phyloP scores from a whole-genome alignment of 495 filamentous ascomycete species.

The Chaetomium cochliodes region DNA sequence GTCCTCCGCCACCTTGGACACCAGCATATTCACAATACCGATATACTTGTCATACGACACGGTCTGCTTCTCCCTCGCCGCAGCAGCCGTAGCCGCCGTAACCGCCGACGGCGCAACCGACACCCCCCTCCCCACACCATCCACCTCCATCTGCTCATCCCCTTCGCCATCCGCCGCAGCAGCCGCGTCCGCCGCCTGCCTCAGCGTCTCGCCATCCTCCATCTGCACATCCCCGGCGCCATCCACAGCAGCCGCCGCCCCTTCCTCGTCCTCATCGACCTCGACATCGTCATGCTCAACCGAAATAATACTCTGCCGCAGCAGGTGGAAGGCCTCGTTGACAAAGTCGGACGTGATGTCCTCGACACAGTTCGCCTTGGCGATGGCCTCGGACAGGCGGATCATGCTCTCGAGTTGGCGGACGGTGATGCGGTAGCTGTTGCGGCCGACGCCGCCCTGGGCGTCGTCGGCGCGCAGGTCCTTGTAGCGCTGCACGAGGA shows the following conservation, averaged over 20 bases:
- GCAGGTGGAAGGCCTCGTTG: constrained; percentile 81
- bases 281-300: constrained; percentile 98
- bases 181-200: constrained; percentile 44
- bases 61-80: constrained; percentile 65
- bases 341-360: constrained; percentile 85
- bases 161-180: constrained; percentile 56
- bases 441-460: constrained; percentile 87
- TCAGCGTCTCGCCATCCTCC: constrained; percentile 38
- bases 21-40: constrained; percentile 79
- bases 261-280: constrained; percentile 81
- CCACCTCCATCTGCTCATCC: constrained; percentile 68
- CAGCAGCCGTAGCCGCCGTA: constrained; percentile 13
- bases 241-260: constrained; percentile 22
- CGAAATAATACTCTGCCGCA: constrained; percentile 91
- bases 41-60: constrained; percentile 97
- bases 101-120: constrained; percentile 32
- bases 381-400: constrained; percentile 90
- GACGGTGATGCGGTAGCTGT: constrained; percentile 95
- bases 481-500: constrained; percentile 92
- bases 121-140: constrained; percentile 34
- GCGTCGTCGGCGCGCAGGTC: constrained; percentile 91
- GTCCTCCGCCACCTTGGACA: constrained; percentile 66
- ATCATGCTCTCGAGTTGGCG: constrained; percentile 95
- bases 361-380: constrained; percentile 94
- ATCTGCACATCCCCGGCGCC: constrained; percentile 6